Conservation (phyloP, 2,329 filamentous ascomycete genomes). For the Xylariaceae sp. region DNA sequence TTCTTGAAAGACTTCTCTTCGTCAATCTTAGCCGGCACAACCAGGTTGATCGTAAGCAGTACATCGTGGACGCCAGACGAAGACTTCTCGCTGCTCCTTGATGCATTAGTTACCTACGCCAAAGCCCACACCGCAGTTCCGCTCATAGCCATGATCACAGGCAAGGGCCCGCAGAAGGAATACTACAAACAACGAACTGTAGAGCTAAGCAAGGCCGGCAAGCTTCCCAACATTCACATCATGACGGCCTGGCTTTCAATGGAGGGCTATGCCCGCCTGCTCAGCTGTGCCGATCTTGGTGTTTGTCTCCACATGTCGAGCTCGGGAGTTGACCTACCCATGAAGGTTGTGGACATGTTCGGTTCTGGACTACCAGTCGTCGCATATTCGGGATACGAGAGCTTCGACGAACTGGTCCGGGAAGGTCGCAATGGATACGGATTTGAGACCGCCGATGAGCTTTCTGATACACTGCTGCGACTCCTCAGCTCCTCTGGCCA, state of each 20-base stretch:
- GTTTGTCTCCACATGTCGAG: conserved; percentile 91
- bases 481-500: conserved; percentile 57
- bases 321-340: conserved; percentile 91
- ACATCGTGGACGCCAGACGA: conserved; percentile 98
- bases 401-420: conserved; percentile 85
- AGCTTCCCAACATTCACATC: conserved; percentile 69
- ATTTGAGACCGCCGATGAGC: conserved; percentile 68
- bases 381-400: conserved; percentile 81
- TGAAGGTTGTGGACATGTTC: conserved; percentile 99
- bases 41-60: conserved; percentile 79
- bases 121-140: conserved; percentile 48
- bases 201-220: conserved; percentile 57
- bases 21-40: conserved; percentile 55
- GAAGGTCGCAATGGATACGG: conserved; percentile 85
- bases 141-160: conserved; percentile 88
- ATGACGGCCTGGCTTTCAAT: conserved; percentile 82
- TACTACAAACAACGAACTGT: conserved; percentile 68
- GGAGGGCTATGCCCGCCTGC: conserved; percentile 77
- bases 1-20: conserved; percentile 61
- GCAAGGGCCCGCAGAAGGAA: conserved; percentile 82
- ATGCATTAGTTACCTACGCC: conserved; percentile 76
- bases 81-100: conserved; percentile 84
- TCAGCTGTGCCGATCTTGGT: conserved; percentile 84
- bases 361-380: conserved; percentile 87
- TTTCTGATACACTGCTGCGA: conserved; percentile 61